Conservation (phyloP, 768 basidiomycete species). For the Lentinula sp. region DNA sequence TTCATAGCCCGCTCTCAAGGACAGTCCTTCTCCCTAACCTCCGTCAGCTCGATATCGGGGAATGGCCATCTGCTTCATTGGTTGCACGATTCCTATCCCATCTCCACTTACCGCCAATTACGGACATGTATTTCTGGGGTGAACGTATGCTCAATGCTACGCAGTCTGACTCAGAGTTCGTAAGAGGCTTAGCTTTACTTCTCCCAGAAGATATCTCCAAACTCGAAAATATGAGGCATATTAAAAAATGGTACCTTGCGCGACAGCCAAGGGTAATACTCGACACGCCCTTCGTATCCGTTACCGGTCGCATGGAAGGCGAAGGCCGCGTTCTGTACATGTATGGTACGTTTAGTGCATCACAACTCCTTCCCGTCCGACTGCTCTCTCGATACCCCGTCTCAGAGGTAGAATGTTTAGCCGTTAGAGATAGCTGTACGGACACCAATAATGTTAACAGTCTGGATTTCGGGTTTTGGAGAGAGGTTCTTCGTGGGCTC, state of each 20-base stretch:
- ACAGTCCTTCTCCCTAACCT: slow-evolving; percentile 11
- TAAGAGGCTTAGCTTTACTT: background rate
- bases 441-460: background rate
- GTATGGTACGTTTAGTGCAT: slow-evolving; percentile 2
- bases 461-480: slow-evolving; percentile 1
- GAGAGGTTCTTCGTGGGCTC: background rate
- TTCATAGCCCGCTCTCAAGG: background rate
- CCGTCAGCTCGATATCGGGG: slow-evolving; percentile 11
- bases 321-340: slow-evolving; percentile 1
- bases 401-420: background rate
- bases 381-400: slow-evolving; percentile 3
- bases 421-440: slow-evolving; percentile 3
- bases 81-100: slow-evolving; percentile 15
- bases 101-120: slow-evolving; percentile 8
- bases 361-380: background rate
- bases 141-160: background rate
- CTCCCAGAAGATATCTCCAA: slow-evolving; percentile 1
- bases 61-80: slow-evolving; percentile 9
- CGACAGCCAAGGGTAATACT: slow-evolving; percentile 1
- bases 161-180: background rate
- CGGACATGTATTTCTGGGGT: slow-evolving; percentile 15
- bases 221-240: background rate
- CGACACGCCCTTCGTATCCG: slow-evolving; percentile 4
- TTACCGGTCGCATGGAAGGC: background rate
- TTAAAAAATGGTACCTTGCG: slow-evolving; percentile 2